Evolutionary conservation across 2,329 filamentous ascomycete species (phyloP).

Genomic region (Huntiella savannae): DNA sequence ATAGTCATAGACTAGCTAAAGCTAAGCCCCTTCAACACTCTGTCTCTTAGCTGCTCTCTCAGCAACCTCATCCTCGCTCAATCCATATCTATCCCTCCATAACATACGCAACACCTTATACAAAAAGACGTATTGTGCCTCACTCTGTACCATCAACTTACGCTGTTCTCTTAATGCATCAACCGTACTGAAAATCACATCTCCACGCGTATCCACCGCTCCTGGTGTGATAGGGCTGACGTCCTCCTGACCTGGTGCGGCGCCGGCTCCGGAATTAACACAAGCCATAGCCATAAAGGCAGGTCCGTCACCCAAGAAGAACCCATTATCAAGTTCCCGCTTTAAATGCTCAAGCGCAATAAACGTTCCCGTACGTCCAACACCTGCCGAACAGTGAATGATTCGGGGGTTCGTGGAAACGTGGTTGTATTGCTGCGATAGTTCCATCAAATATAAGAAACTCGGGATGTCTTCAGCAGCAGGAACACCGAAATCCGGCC

Average conservation of each 20-base stretch:
- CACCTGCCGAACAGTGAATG: conserved; percentile 75
- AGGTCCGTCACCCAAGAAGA: conserved; percentile 29
- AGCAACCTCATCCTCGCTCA: conserved; percentile 5
- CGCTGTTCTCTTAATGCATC: conserved; percentile 69
- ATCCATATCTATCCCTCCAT: conserved; percentile 47
- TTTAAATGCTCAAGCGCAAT: conserved; percentile 89
- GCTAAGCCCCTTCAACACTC: background rate
- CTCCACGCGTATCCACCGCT: conserved; percentile 18
- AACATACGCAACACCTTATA: conserved; percentile 67
- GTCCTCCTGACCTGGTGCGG: conserved; percentile 12
- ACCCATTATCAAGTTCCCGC: conserved; percentile 58
- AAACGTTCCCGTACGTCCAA: conserved; percentile 86
- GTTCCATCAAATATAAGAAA: conserved; percentile 49
- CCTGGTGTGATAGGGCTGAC: conserved; percentile 13
- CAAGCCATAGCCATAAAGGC: conserved; percentile 9
- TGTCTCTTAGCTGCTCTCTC: conserved; percentile 2
- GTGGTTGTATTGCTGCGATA: conserved; percentile 41
- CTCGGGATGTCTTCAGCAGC: conserved; percentile 45
- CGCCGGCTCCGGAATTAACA: background rate
- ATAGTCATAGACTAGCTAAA: background rate
- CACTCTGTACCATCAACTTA: conserved; percentile 87
- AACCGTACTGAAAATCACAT: conserved; percentile 63
- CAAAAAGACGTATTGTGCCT: conserved; percentile 67
- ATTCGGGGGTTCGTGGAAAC: conserved; percentile 45
- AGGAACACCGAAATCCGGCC: conserved; percentile 82